Evolutionary conservation across 75 land plant genomes (phyloP).

Genomic region (Pinus taeda): DNA sequence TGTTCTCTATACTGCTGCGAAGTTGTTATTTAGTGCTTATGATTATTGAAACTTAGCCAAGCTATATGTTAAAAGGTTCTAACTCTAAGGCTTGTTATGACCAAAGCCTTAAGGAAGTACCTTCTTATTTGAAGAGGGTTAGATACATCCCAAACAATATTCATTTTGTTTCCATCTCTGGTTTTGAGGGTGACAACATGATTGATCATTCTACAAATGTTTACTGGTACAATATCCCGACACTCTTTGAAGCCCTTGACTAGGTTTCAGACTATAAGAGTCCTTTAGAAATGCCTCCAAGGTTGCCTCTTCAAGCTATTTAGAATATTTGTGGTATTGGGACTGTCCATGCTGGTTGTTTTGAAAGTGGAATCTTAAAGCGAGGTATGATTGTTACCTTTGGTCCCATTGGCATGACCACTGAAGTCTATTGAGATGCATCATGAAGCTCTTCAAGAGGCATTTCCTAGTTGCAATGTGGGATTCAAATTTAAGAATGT

Average conservation of each 20-base stretch:
- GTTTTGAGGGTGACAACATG: constrained; percentile 56
- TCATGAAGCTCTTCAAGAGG: constrained; percentile 36
- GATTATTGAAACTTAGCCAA: no score
- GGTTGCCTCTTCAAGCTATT: constrained; percentile 41
- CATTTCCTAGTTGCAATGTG: constrained; percentile 45
- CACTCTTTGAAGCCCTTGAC: constrained; percentile 43
- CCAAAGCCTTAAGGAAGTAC: constrained; percentile 29
- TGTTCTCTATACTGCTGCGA: no score
- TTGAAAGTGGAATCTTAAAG: constrained; percentile 39
- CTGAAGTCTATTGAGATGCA: constrained; percentile 53
- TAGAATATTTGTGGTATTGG: constrained; percentile 55
- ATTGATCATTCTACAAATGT: constrained; percentile 46
- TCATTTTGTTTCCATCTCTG: constrained; percentile 52
- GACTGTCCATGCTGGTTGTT: constrained; percentile 49
- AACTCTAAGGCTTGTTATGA: constrained; percentile 48
- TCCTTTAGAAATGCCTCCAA: constrained; percentile 38
- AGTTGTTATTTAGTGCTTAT: no score
- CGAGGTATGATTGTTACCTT: constrained; percentile 46
- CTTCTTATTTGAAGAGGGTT: no score
- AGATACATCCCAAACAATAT: constrained; percentile 31
- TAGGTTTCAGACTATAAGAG: constrained; percentile 37
- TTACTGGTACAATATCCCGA: constrained; percentile 65
- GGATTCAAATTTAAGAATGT: constrained; percentile 56
- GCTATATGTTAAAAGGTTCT: no score
- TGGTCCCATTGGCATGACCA: constrained; percentile 49